Conservation (phyloP, 2,329 filamentous ascomycete genomes). For the Sclerotinia minor region DNA sequence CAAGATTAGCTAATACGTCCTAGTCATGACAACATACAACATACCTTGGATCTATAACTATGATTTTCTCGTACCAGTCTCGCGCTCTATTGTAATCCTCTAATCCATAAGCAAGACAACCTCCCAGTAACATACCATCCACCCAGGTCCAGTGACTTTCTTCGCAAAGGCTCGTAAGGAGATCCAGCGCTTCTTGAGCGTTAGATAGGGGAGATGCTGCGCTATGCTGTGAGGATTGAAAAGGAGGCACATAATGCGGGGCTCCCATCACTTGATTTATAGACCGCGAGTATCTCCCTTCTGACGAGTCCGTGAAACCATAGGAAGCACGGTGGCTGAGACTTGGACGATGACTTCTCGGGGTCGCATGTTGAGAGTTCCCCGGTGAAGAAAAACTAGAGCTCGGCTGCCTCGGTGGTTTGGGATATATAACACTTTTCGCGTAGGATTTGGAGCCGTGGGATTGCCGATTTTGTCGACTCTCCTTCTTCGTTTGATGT, state of each 20-base stretch:
- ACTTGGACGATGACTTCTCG: constrained; percentile 13
- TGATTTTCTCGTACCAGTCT: constrained; percentile 70
- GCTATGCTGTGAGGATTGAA: constrained; percentile 30
- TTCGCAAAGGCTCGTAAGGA: constrained; percentile 72
- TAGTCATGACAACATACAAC: constrained; percentile 31
- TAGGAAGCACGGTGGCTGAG: constrained; percentile 15
- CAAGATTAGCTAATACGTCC: constrained; percentile 21
- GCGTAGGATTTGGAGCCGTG: constrained; percentile 44
- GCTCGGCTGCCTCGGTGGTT: constrained; percentile 43
- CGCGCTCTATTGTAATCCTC: constrained; percentile 78
- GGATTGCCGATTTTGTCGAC: constrained; percentile 41
- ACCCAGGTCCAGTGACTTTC: constrained; percentile 86
- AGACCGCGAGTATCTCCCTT: constrained; percentile 27
- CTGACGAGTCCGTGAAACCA: constrained; percentile 21
- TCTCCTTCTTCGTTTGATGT: constrained; percentile 57
- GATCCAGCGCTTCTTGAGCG: constrained; percentile 66
- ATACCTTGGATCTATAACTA: constrained; percentile 57
- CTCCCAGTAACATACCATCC: constrained; percentile 87
- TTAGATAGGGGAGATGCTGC: constrained; percentile 41
- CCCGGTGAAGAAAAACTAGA: constrained; percentile 32
- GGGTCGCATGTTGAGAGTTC: background rate
- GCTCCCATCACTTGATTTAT: constrained; percentile 31
- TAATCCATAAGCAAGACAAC: constrained; percentile 87
- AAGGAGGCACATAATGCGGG: constrained; percentile 37
- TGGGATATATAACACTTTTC: constrained; percentile 58